These are phyloP conservation scores for Polygonum aviculare DNA, from an alignment of 148 eudicot species.

Conservation along the genomic window DNA sequence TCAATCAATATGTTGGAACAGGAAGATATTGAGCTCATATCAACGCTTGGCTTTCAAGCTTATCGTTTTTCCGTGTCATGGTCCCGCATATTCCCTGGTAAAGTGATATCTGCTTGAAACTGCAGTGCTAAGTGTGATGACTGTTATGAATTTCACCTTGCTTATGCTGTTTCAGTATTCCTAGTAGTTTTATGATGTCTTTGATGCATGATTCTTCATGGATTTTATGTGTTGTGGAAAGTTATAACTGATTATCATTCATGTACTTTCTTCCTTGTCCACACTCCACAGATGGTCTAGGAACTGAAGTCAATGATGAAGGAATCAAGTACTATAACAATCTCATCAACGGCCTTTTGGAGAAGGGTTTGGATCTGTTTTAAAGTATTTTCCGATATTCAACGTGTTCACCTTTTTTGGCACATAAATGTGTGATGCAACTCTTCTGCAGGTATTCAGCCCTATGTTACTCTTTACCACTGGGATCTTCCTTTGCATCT, in stretches of 20 bases:
- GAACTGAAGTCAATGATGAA: slow-evolving; percentile 58
- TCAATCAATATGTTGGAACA: slow-evolving; percentile 18
- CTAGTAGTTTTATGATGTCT: background rate
- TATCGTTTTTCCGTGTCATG: slow-evolving; percentile 85
- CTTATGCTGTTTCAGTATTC: background rate
- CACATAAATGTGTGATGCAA: slow-evolving; percentile 9
- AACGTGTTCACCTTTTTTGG: background rate
- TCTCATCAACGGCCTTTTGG: slow-evolving; percentile 57
- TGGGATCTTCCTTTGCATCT: slow-evolving; percentile 88
- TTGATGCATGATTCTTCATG: background rate
- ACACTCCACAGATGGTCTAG: slow-evolving; percentile 69
- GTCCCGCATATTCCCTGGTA: slow-evolving; percentile 80
- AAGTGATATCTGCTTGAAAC: background rate
- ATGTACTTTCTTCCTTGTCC: slow-evolving; percentile 15
- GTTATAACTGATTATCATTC: background rate
- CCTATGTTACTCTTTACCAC: slow-evolving; percentile 65
- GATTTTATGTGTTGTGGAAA: background rate
- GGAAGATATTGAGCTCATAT: slow-evolving; percentile 74
- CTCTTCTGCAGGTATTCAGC: slow-evolving; percentile 53
- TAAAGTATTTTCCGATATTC: background rate
- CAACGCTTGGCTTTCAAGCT: slow-evolving; percentile 58
- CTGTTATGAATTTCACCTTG: background rate
- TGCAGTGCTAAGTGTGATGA: background rate
- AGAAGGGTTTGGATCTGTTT: slow-evolving; percentile 37
- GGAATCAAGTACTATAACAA: slow-evolving; percentile 67